Conservation (phyloP, 257 asterid species). For the Solanum gracilifrons region DNA sequence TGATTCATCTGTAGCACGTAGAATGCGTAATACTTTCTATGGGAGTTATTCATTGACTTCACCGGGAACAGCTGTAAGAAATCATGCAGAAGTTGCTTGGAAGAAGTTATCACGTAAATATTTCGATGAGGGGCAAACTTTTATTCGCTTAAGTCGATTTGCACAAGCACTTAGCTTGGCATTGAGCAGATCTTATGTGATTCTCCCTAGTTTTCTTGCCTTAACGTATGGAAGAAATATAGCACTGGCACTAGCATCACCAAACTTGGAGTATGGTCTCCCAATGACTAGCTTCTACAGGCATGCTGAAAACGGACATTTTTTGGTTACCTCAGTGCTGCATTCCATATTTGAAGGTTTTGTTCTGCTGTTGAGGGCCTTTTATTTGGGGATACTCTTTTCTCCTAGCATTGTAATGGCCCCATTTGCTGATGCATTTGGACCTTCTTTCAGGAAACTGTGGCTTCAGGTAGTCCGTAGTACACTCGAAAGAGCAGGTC, state of each 20-base stretch:
- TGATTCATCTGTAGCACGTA: neutral
- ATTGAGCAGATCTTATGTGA: neutral
- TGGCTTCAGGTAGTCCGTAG: neutral
- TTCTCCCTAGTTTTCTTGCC: neutral
- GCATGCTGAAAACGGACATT: neutral
- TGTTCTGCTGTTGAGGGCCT: neutral
- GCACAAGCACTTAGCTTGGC: slow-evolving; percentile 6
- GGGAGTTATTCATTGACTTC: neutral
- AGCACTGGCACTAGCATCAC: neutral
- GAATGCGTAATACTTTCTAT: neutral
- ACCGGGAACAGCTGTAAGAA: neutral
- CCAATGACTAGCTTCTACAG: neutral
- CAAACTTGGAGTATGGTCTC: neutral
- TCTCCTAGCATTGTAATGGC: neutral
- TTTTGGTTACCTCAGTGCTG: neutral
- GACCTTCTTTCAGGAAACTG: neutral
- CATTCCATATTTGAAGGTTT: neutral
- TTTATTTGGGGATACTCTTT: slow-evolving; percentile 1
- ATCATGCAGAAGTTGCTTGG: slow-evolving; percentile 1
- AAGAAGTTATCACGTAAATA: neutral
- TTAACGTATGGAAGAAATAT: neutral
- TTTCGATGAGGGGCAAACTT: neutral
- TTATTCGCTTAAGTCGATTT: neutral
- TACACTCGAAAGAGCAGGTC: neutral
- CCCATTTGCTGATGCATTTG: slow-evolving; percentile 1